phyloP scores from a whole-genome alignment of 768 basidiomycete genomes.

The Lepiota brunneoincarnata region DNA sequence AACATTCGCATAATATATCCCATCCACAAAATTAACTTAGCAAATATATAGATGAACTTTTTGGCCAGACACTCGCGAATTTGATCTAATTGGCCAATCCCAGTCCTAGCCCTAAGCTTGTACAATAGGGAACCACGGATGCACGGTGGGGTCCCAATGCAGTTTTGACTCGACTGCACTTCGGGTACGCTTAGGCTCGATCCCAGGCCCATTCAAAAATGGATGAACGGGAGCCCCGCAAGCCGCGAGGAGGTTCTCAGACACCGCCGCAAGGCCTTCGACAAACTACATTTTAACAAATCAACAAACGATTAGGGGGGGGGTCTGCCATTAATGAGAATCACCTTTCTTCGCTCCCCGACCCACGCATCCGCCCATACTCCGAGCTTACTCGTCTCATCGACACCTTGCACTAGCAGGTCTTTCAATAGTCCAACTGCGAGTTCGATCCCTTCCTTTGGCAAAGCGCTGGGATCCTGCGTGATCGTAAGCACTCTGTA shows the following conservation, averaged over 20 bases:
- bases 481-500: neutral
- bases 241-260: neutral
- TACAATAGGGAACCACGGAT: slow-evolving; percentile 8
- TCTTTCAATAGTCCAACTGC: slow-evolving; percentile 2
- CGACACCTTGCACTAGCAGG: neutral
- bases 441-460: slow-evolving; percentile 3
- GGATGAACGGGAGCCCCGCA: neutral
- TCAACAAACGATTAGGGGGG: neutral
- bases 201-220: neutral
- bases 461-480: neutral
- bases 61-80: no score
- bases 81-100: neutral
- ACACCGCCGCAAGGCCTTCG: neutral
- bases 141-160: slow-evolving; percentile 7
- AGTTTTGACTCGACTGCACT: neutral
- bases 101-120: neutral
- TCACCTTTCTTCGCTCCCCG: slow-evolving; percentile 4
- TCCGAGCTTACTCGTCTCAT: neutral
- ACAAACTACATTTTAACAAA: neutral
- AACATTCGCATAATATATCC: no score
- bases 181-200: neutral
- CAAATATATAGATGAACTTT: no score
- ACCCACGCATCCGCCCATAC: slow-evolving; percentile 7
- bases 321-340: no score
- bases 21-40: no score